phyloP scores from a whole-genome alignment of 2,329 filamentous ascomycete genomes.

The Ophiocordyceps camponoti-floridani region DNA sequence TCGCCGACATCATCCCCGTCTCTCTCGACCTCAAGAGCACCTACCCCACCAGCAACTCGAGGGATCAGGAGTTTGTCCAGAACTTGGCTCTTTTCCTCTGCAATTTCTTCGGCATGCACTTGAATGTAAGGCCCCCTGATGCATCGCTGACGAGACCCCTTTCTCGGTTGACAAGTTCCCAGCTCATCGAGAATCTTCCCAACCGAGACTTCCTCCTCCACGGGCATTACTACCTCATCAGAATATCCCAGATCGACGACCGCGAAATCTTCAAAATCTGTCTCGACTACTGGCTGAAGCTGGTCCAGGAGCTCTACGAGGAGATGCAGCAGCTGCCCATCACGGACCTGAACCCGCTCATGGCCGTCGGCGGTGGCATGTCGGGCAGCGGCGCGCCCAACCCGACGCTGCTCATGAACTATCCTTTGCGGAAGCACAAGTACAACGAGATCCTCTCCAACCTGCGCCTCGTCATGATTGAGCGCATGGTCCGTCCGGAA shows the following conservation, averaged over 20 bases:
- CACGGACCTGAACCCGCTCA: constrained; percentile 77
- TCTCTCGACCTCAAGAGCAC: constrained; percentile 79
- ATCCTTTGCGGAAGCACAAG: constrained; percentile 93
- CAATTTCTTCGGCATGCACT: constrained; percentile 90
- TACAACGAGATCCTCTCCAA: constrained; percentile 90
- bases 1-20: constrained; percentile 83
- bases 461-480: constrained; percentile 93
- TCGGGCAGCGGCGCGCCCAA: constrained; percentile 72
- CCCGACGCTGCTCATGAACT: constrained; percentile 68
- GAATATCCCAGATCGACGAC: constrained; percentile 96
- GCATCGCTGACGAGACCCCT: constrained; percentile 1
- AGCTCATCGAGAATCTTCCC: constrained; percentile 88
- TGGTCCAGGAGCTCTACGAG: constrained; percentile 94
- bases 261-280: constrained; percentile 99
- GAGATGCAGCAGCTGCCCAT: constrained; percentile 96
- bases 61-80: constrained; percentile 94
- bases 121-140: constrained; percentile 39
- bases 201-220: constrained; percentile 91
- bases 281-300: constrained; percentile 96
- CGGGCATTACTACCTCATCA: constrained; percentile 93
- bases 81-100: constrained; percentile 90
- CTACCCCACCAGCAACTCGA: constrained; percentile 78
- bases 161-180: constrained; percentile 15
- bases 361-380: constrained; percentile 56
- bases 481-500: constrained; percentile 98